Conservation (phyloP, 768 basidiomycete species). For the Boletus barrowsii region DNA sequence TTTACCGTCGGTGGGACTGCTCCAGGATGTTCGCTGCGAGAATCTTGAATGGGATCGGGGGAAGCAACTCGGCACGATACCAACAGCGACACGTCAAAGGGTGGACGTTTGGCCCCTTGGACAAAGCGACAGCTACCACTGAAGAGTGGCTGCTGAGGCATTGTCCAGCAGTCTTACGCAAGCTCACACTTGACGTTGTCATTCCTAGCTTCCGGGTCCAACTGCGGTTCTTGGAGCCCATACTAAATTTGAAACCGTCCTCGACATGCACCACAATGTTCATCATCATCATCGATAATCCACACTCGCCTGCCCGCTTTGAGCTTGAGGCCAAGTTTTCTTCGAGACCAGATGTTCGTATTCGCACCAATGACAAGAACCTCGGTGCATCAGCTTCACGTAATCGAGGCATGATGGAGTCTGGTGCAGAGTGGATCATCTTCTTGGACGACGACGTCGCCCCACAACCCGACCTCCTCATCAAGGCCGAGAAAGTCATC, state of each 20-base stretch:
- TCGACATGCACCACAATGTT: slow-evolving; percentile 48
- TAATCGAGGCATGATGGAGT: slow-evolving; percentile 53
- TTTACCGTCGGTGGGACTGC: slow-evolving; percentile 56
- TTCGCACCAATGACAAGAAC: slow-evolving; percentile 47
- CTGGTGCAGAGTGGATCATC: slow-evolving; percentile 53
- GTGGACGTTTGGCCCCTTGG: slow-evolving; percentile 51
- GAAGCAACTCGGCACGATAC: slow-evolving; percentile 46
- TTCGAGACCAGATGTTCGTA: slow-evolving; percentile 48
- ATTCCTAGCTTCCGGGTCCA: slow-evolving; percentile 57
- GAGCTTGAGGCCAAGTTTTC: slow-evolving; percentile 40
- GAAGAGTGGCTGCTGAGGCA: slow-evolving; percentile 36
- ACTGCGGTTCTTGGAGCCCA: slow-evolving; percentile 39
- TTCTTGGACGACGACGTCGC: slow-evolving; percentile 62
- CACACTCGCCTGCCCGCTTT: slow-evolving; percentile 38
- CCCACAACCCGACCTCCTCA: slow-evolving; percentile 41
- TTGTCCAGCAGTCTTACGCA: slow-evolving; percentile 25
- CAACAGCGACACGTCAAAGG: slow-evolving; percentile 39
- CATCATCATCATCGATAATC: slow-evolving; percentile 57
- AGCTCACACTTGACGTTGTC: slow-evolving; percentile 52
- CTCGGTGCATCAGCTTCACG: slow-evolving; percentile 52
- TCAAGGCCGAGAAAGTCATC: slow-evolving; percentile 46
- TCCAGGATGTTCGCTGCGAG: slow-evolving; percentile 43
- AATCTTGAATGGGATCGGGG: slow-evolving; percentile 46
- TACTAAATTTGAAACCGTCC: slow-evolving; percentile 45
- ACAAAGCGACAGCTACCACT: slow-evolving; percentile 37